Evolutionary conservation across 2,329 filamentous ascomycete species (phyloP).

Genomic region (Arthroderma uncinatum): DNA sequence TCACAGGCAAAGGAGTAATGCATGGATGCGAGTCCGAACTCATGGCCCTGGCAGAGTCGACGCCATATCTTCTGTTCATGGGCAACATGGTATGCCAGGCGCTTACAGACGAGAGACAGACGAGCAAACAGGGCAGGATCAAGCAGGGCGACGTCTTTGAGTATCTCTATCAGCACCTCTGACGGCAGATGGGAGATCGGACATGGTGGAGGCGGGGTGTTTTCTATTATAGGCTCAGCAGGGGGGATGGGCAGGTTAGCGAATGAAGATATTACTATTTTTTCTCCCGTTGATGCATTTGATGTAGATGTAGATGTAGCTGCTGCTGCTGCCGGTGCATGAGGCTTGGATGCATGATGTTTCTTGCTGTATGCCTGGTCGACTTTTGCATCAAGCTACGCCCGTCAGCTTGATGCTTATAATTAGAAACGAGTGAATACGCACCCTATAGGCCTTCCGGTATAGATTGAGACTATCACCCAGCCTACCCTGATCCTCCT

Average conservation of each 20-base stretch:
- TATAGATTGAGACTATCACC: slow-evolving; percentile 84
- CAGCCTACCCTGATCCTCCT: slow-evolving; percentile 70
- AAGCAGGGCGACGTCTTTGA: slow-evolving; percentile 58
- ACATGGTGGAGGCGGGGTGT: slow-evolving; percentile 62
- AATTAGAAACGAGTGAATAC: slow-evolving; percentile 16
- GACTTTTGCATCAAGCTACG: slow-evolving; percentile 67
- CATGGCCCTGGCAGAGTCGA: slow-evolving; percentile 54
- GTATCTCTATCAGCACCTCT: slow-evolving; percentile 72
- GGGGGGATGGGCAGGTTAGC: slow-evolving; percentile 56
- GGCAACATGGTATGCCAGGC: slow-evolving; percentile 70
- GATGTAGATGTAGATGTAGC: not conserved
- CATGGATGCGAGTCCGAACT: slow-evolving; percentile 75
- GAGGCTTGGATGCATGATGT: slow-evolving; percentile 61
- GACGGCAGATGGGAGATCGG: slow-evolving; percentile 67
- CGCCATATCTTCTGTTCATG: slow-evolving; percentile 84
- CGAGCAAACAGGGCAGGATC: slow-evolving; percentile 71
- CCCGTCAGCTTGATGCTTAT: not conserved
- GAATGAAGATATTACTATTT: slow-evolving; percentile 60
- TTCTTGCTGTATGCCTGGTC: slow-evolving; percentile 84
- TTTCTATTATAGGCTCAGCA: slow-evolving; percentile 57
- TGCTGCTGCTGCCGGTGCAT: slow-evolving; percentile 36
- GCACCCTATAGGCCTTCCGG: slow-evolving; percentile 74
- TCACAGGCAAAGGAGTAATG: slow-evolving; percentile 64
- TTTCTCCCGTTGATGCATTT: slow-evolving; percentile 39
- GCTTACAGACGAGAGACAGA: slow-evolving; percentile 71